Conservation (phyloP, 192 early-diverging fungal genomes). For the Piromyces finnis region DNA sequence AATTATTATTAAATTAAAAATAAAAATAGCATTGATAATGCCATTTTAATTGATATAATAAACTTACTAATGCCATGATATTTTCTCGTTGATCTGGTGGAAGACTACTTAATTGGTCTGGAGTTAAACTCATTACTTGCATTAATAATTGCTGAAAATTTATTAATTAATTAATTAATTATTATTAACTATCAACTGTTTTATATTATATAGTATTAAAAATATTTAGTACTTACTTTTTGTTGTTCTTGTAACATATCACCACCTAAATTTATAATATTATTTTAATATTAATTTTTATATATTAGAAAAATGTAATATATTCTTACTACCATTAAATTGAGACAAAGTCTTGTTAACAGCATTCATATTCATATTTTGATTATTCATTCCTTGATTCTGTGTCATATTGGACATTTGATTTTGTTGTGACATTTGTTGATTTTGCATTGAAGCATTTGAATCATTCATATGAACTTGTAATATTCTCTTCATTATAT, state of each 20-base stretch:
- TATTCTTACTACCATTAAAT: background rate
- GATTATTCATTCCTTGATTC: background rate
- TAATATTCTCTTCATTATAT: background rate
- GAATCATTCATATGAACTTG: background rate
- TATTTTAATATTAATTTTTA: too few species aligned
- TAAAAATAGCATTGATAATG: too few species aligned
- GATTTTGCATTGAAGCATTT: background rate
- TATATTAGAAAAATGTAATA: too few species aligned
- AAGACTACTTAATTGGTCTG: slow-evolving; percentile 58
- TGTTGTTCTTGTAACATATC: slow-evolving; percentile 29
- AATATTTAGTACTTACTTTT: slow-evolving; percentile 15
- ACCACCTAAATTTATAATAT: background rate
- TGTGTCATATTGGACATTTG: background rate
- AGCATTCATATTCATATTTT: background rate
- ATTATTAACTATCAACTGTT: too few species aligned
- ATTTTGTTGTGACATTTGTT: background rate
- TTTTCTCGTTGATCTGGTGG: slow-evolving; percentile 60
- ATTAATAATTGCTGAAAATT: slow-evolving; percentile 31
- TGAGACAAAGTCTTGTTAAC: background rate
- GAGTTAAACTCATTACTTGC: slow-evolving; percentile 63
- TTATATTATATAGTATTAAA: background rate
- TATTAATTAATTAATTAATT: background rate
- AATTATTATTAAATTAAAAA: too few species aligned
- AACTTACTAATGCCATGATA: slow-evolving; percentile 16
- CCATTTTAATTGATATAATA: too few species aligned